Percentiles rank a stretch among this genome's conserved stretches.
phyloP scores from a whole-genome alignment of 225 moss, liverwort and hornwort genomes.

The Ulota crispa region DNA sequence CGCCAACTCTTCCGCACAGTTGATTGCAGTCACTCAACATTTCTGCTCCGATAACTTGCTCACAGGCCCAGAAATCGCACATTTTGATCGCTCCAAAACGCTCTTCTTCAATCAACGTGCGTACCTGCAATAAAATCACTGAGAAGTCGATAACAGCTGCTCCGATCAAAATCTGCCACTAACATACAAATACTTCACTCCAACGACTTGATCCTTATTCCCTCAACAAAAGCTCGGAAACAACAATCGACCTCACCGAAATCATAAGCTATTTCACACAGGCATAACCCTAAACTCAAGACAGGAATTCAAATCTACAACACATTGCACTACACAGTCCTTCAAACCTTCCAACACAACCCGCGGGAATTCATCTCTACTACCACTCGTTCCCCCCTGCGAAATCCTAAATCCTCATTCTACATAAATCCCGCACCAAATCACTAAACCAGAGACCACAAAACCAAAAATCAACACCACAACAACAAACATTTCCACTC shows the following conservation, averaged over 20 bases:
- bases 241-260: not conserved
- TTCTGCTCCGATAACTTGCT: constrained; percentile 10
- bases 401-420: constrained; percentile 36
- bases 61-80: not conserved
- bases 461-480: not conserved
- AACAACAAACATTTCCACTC: not conserved
- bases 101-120: not conserved
- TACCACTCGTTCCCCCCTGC: not conserved
- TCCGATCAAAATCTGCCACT: not conserved
- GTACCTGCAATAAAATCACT: not conserved
- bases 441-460: constrained; percentile 16
- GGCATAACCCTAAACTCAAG: not conserved
- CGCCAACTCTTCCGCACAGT: constrained; percentile 18
- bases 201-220: not conserved
- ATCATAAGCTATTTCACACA: not conserved
- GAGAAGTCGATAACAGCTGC: not conserved
- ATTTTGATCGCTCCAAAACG: not conserved
- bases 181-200: not conserved
- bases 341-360: not conserved
- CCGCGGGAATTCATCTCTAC: not conserved
- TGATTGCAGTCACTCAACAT: constrained; percentile 27
- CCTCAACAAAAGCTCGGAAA: not conserved
- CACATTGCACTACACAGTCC: not conserved
- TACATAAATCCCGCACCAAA: constrained; percentile 17
- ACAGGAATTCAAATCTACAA: not conserved